Base-by-base conservation (phyloP, 306 rosid species). In the Arachis hypogaea region DNA sequence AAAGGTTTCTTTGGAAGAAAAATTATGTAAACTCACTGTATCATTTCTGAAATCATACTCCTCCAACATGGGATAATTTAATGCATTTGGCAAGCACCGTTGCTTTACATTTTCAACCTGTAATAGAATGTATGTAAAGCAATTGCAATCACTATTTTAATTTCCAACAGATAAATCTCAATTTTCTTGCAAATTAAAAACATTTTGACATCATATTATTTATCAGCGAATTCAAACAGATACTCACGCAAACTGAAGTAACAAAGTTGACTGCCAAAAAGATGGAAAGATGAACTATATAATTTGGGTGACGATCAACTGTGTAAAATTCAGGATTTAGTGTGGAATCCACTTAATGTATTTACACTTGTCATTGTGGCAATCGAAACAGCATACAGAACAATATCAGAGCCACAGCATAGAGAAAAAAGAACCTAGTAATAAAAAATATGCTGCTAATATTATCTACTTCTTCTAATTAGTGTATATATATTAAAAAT, bases 21-120 rank as follows among this genome's bases (percentile, higher is more conserved):
- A 30, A 22, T 46, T 45, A 43, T n/a, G 45, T 75, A 80, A 67
- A 85, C 96, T 91, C 77, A 94, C 98, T 0, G 96, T 91, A 82
- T 94, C 98, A 57, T 93, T 93, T 88, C 96, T 85, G 86, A 93
- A 93, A 85, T 93, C 98, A 49, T 93, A 93, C 89, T 93, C 98
- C 88, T 93, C 98, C 85, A 93, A 78, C 98, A 93, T 93, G 63
- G 98, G 98, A 88, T 89, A 93, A 83, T 93, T 91, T 71, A 93
- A 81, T 36, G 96, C 96, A 82, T 88, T 88, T 46, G 98, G 97
- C 91, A 93, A 78, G 83, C 98, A 93, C 29, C 94, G 94, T 72
- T 93, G 96, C 87, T 93, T 93, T 60, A 93, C 98, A 85, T 93
- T 93, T 82, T 93, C 98, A 72, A 93, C 98, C 98, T 93, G 91